Base-by-base conservation (phyloP, 768 basidiomycete species). In the Macrolepiota dolichaula region DNA sequence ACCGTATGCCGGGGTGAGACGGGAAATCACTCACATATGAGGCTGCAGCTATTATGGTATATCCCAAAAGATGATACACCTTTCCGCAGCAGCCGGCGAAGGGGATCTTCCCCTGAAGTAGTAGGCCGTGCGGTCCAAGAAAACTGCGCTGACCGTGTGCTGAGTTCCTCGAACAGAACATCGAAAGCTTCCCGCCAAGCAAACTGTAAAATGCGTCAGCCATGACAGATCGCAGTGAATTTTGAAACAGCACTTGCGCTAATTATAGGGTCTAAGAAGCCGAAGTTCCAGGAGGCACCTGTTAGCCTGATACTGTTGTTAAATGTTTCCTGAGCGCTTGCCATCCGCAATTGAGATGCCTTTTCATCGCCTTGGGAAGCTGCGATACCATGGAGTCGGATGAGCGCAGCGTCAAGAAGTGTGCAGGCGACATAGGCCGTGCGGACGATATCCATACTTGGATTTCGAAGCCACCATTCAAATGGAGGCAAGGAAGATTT, bases 121-220 rank as follows among this genome's bases (percentile, higher is more conserved):
- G 50, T 17, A 35, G 53, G 42, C 2, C 51, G 24, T 13, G 17
- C 42, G 1, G 51, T 24, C 59, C 42, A 53, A 13, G 51, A 46
- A 13, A 50, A 37, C 17, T 52, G 51, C 9, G 22, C 17, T 6
- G 51, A 36, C 11, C 51, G 58, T n/a, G 15, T 37, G 12, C 35
- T 44, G 6, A 60, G 38, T 24, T 60, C 59, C 12, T 52, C 40
- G 22, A 60, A 32, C 12, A 60, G 52, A 7, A 60, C 59, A 15
- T 60, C 51, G 35, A 60, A 60, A 35, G 59, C 59, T 22, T 51
- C 51, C 22, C 59, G 51, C 59, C 59, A 60, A n/a, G 59, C 59
- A 47, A 60, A 53, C 59, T 60, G 13, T 17, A 55, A n/a, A 42
- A 37, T 35, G 12, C 24, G 32, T 40, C 2, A 44, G 15, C 25